Conservation (phyloP, 805 yeast species). For the Candida maesae region DNA sequence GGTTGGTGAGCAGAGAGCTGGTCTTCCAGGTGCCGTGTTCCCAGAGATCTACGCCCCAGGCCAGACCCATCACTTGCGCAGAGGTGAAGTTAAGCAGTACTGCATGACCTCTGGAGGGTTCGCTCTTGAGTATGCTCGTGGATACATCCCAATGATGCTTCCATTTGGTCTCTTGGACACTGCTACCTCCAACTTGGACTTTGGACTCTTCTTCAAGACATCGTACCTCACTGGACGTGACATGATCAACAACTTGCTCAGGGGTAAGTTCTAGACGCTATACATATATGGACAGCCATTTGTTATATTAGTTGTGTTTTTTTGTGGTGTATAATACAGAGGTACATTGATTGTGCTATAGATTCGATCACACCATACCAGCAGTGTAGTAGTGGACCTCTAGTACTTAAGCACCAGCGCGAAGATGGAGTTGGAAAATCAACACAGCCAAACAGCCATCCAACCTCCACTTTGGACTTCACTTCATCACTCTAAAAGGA, state of each 20-base stretch:
- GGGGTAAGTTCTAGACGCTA: slow-evolving; percentile 54
- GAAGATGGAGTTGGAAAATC: neutral
- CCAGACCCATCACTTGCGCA: slow-evolving; percentile 71
- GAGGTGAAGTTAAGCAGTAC: slow-evolving; percentile 81
- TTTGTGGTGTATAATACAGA: no score
- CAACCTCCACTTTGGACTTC: neutral
- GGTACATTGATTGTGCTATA: no score
- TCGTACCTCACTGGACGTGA: slow-evolving; percentile 71
- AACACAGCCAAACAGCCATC: neutral
- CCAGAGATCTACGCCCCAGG: slow-evolving; percentile 85
- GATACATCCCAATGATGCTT: slow-evolving; percentile 97
- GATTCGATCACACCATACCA: no score
- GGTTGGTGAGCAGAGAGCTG: slow-evolving; percentile 74
- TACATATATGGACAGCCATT: no score
- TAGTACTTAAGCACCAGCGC: no score
- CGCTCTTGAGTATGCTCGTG: slow-evolving; percentile 95
- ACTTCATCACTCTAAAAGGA: no score
- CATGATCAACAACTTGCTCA: slow-evolving; percentile 63
- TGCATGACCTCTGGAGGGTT: slow-evolving; percentile 76
- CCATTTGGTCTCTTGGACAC: slow-evolving; percentile 92
- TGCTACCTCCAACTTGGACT: slow-evolving; percentile 75
- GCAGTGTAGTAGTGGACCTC: no score
- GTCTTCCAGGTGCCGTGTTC: slow-evolving; percentile 54
- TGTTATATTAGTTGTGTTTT: no score
- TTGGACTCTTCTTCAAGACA: slow-evolving; percentile 64